Conservation (phyloP, 345 rosid species). For the Acer negundo region DNA sequence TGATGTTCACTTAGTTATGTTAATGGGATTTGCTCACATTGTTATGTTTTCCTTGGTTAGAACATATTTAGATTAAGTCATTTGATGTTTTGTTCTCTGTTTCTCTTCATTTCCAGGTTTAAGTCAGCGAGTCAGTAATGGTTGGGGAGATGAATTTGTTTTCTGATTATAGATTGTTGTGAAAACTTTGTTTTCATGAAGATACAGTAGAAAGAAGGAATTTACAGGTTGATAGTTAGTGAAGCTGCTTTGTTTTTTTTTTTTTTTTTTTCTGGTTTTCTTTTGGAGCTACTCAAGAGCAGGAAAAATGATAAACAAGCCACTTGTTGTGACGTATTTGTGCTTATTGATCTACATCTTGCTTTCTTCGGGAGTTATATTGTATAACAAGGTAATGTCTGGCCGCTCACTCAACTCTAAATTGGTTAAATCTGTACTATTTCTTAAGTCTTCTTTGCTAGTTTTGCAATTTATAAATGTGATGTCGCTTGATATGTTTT, state of each 20-base stretch:
- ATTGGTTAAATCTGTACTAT: background rate
- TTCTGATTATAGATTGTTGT: conserved; percentile 22
- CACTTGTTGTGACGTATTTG: conserved; percentile 77
- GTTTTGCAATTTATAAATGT: background rate
- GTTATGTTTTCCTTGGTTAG: background rate
- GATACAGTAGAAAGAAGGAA: conserved; percentile 21
- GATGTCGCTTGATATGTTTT: background rate
- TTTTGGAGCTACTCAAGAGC: conserved; percentile 29
- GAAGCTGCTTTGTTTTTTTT: background rate
- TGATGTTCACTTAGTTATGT: background rate
- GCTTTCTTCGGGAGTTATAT: conserved; percentile 89
- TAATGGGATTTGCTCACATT: conserved; percentile 6
- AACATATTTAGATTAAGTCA: background rate
- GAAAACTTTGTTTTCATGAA: conserved; percentile 11
- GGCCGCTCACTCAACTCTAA: background rate
- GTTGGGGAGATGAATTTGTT: conserved; percentile 13
- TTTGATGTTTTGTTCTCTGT: background rate
- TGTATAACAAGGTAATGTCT: conserved; percentile 83
- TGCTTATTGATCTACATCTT: conserved; percentile 81
- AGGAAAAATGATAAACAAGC: conserved; percentile 65
- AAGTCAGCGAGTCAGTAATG: conserved; percentile 5
- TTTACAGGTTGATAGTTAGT: background rate
- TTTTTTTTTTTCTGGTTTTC: conserved; percentile 3
- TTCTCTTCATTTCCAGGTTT: conserved; percentile 10
- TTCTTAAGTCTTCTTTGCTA: background rate